Conservation (phyloP, 1,139 yeast species). For the Scheffersomyces quercinus region DNA sequence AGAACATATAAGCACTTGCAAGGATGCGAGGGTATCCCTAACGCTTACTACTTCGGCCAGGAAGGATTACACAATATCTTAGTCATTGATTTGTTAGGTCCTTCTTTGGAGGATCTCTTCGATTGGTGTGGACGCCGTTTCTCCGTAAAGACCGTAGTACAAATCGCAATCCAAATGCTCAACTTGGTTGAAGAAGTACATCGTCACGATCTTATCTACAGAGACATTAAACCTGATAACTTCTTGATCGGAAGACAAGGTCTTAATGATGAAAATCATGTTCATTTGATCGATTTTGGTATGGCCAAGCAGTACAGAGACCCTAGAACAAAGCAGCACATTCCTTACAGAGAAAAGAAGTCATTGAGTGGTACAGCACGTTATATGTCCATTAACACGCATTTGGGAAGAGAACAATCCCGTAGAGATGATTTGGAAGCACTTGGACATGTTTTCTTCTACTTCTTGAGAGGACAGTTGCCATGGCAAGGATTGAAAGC, state of each 20-base stretch:
- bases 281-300: constrained; percentile 83
- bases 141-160: constrained; percentile 82
- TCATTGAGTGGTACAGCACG: constrained; percentile 95
- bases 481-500: constrained; percentile 99
- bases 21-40: constrained; percentile 83
- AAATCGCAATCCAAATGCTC: constrained; percentile 92
- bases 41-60: constrained; percentile 95
- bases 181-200: constrained; percentile 84
- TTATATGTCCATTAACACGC: constrained; percentile 97
- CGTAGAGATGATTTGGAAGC: constrained; percentile 96
- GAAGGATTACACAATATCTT: constrained; percentile 94
- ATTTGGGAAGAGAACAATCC: constrained; percentile 93
- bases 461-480: constrained; percentile 87
- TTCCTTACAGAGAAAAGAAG: constrained; percentile 94
- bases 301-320: constrained; percentile 98
- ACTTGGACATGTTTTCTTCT: constrained; percentile 92
- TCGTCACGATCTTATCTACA: constrained; percentile 83
- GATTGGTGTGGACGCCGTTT: constrained; percentile 98
- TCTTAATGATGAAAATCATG: constrained; percentile 47
- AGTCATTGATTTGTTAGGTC: constrained; percentile 92
- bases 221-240: constrained; percentile 96
- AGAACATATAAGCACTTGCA: constrained; percentile 86
- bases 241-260: constrained; percentile 81
- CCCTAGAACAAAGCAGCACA: constrained; percentile 91
- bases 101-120: constrained; percentile 91